Evolutionary conservation across 345 rosid species (phyloP), one percentile per base, ranked within the genome.

Genomic region (Chamaenerion angustifolium): DNA sequence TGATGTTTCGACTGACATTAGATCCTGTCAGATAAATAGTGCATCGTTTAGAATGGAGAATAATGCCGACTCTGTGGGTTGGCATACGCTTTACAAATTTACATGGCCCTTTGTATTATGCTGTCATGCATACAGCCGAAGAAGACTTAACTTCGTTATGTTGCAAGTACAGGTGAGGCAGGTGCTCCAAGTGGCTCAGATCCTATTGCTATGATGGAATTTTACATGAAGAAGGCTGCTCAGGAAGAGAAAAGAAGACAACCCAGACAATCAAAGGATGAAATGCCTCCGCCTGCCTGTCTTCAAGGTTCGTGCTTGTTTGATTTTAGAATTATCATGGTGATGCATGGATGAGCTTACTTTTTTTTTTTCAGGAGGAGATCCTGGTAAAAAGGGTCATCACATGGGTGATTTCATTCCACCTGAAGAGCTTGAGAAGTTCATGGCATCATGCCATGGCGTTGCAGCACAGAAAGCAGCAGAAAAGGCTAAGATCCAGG

Each of bases 341-440:
- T 31, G 37, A 7, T 31, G 37, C 13, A 12, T 48, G 15, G 42
- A 43, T 47, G 55, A 54, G 43, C 48, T 54, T 61, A 27, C 49
- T 15, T 13, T 18, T 12, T 23, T 15, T 13, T 13, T 51, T 41
- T 40, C 35, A 4, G 40, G 10, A 16, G 65, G 67, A 54, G 75
- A 56, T 69, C 25, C 76, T 50, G 27, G 56, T 12, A 80, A 81
- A 65, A 82, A 76, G 74, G 99, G 95, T 66, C 96, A 93, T 66
- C 96, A 93, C 76, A 93, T 93, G 96, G 99, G 99, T 31, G 99
- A 93, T 65, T 93, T 82, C 64, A 93, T 93, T 66, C 99, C 96
- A 13, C 69, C 14, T 13, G 92, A 79, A 57, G 95, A 88, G 94
- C 90, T 93, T 43, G 96, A 82, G 62, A 88, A 84, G 71, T 93